phyloP scores from a whole-genome alignment of 768 basidiomycete species.

The Dentipellis sp. region DNA sequence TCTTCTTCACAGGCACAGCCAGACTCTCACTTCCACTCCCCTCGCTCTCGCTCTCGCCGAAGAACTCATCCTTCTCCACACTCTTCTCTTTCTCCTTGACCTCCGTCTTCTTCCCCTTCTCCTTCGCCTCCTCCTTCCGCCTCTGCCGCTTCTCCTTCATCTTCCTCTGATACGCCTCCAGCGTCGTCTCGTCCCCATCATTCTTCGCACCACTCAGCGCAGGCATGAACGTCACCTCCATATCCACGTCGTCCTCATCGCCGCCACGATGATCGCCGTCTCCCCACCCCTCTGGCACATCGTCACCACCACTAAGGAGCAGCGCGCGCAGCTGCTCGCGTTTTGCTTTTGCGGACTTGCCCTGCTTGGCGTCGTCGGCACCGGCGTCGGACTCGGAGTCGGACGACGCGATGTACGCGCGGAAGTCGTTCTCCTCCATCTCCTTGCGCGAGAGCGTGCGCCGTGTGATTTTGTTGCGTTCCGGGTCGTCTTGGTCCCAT shows the following conservation, averaged over 20 bases:
- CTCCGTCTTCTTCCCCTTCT: slow-evolving; percentile 23
- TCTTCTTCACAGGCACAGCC: slow-evolving; percentile 6
- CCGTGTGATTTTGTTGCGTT: slow-evolving; percentile 72
- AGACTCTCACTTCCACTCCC: slow-evolving; percentile 16
- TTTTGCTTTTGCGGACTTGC: slow-evolving; percentile 38
- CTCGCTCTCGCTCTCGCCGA: slow-evolving; percentile 42
- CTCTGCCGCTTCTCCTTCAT: slow-evolving; percentile 82
- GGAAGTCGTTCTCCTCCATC: slow-evolving; percentile 88
- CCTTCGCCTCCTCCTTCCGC: slow-evolving; percentile 59
- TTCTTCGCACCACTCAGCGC: slow-evolving; percentile 53
- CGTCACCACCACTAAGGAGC: slow-evolving; percentile 59
- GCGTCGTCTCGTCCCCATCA: slow-evolving; percentile 69
- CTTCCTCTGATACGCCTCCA: slow-evolving; percentile 85
- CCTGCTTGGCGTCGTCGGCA: slow-evolving; percentile 33
- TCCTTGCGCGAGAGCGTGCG: slow-evolving; percentile 73
- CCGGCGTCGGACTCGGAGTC: slow-evolving; percentile 57
- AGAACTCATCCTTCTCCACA: slow-evolving; percentile 61
- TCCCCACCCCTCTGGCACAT: slow-evolving; percentile 82
- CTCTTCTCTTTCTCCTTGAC: slow-evolving; percentile 12
- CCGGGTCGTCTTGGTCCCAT: slow-evolving; percentile 97
- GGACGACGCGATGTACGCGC: slow-evolving; percentile 35
- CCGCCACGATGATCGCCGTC: slow-evolving; percentile 27
- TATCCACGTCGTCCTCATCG: slow-evolving; percentile 52
- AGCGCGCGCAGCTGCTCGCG: slow-evolving; percentile 72
- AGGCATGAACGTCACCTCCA: slow-evolving; percentile 95